Conservation (phyloP, 2,329 filamentous ascomycete species). For the Colletotrichum chrysophilum region DNA sequence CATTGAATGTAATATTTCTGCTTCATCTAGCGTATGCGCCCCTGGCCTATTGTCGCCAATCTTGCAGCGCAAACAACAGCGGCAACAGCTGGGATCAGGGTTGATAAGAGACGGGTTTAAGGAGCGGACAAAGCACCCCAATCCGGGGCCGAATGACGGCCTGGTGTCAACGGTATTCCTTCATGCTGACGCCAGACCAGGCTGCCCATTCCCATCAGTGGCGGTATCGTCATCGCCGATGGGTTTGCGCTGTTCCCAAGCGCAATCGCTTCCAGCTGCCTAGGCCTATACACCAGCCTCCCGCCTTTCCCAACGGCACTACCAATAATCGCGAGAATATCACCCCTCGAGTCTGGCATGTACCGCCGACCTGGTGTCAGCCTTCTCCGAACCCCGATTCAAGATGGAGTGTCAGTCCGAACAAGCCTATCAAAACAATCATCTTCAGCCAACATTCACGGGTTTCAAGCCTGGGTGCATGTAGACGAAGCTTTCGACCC, state of each 20-base stretch:
- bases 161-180: neutral
- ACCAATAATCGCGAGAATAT: neutral
- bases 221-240: neutral
- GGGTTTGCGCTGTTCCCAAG: neutral
- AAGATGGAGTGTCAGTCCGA: neutral
- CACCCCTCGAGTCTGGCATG: neutral
- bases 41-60: conserved; percentile 3
- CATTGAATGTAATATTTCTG: conserved; percentile 1
- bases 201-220: neutral
- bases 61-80: neutral
- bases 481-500: neutral
- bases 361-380: neutral
- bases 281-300: neutral
- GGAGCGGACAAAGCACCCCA: conserved; percentile 9
- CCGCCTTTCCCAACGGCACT: neutral
- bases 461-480: neutral
- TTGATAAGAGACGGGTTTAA: neutral
- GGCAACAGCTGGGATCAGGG: conserved; percentile 1
- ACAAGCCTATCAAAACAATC: neutral
- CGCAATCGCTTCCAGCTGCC: neutral
- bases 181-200: neutral
- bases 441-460: neutral
- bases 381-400: neutral
- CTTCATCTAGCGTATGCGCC: neutral
- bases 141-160: conserved; percentile 2